phyloP scores from a whole-genome alignment of 768 basidiomycete genomes.

The Termitomyces sp. region DNA sequence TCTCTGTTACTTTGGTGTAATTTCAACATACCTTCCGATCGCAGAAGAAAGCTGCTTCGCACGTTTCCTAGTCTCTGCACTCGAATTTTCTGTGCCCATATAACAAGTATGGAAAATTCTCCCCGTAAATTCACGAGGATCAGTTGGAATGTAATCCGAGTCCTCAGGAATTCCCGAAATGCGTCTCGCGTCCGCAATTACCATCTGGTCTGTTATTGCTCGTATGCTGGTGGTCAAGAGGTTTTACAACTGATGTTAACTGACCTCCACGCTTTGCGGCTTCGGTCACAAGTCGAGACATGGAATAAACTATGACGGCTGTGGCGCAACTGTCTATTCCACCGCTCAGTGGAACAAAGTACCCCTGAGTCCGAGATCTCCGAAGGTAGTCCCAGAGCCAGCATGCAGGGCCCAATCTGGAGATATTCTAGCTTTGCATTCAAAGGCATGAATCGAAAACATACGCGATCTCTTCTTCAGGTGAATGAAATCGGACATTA shows the following conservation, averaged over 20 bases:
- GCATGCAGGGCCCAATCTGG: slow-evolving; percentile 91
- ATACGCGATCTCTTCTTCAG: slow-evolving; percentile 98
- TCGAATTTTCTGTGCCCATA: slow-evolving; percentile 98
- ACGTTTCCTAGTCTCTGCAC: slow-evolving; percentile 73
- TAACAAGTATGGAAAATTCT: slow-evolving; percentile 97
- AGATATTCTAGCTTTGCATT: not conserved
- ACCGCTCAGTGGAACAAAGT: slow-evolving; percentile 92
- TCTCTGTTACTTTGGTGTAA: not conserved
- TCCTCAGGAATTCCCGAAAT: slow-evolving; percentile 80
- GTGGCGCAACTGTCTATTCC: slow-evolving; percentile 98
- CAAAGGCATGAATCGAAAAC: slow-evolving; percentile 23
- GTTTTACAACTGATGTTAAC: not conserved
- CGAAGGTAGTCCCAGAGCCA: slow-evolving; percentile 99
- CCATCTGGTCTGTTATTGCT: slow-evolving; percentile 41
- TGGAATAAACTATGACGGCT: slow-evolving; percentile 91
- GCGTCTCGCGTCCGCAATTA: slow-evolving; percentile 85
- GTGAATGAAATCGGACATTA: slow-evolving; percentile 69
- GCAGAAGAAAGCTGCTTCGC: slow-evolving; percentile 84
- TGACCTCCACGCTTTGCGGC: slow-evolving; percentile 69
- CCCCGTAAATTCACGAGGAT: slow-evolving; percentile 79
- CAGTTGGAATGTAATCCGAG: slow-evolving; percentile 78
- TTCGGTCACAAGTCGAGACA: slow-evolving; percentile 87
- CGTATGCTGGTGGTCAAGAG: not conserved
- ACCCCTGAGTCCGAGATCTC: slow-evolving; percentile 88
- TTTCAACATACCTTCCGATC: slow-evolving; percentile 71